These are phyloP conservation scores for Leucosporidium creatinivorum DNA, from an alignment of 768 basidiomycete genomes.

Conservation along the genomic window DNA sequence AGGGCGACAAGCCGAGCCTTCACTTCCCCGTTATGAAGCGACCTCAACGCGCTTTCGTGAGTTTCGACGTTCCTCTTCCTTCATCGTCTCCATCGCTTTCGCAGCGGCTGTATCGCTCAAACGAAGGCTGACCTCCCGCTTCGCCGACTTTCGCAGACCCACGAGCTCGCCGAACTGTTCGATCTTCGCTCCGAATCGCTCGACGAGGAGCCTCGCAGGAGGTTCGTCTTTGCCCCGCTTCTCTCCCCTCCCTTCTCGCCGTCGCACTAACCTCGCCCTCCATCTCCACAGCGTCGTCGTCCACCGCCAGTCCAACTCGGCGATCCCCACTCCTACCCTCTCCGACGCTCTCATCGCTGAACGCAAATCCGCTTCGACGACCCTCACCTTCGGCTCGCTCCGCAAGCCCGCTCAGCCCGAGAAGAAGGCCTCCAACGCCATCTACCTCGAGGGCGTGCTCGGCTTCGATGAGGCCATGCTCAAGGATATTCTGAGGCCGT, in stretches of 20 bases:
- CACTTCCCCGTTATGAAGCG: conserved; percentile 74
- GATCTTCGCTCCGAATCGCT: conserved; percentile 77
- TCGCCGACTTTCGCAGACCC: conserved; percentile 11
- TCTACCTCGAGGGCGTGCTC: conserved; percentile 35
- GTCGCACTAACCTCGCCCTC: background rate
- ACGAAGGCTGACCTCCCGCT: conserved; percentile 1
- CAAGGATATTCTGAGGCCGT: conserved; percentile 24
- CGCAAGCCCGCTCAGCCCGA: conserved; percentile 22
- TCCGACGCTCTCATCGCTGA: conserved; percentile 24
- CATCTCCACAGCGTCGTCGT: conserved; percentile 21
- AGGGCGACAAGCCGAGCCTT: conserved; percentile 59
- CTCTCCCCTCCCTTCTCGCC: background rate
- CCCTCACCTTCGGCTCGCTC: conserved; percentile 23
- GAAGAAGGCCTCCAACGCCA: conserved; percentile 24
- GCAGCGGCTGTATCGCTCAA: conserved; percentile 1
- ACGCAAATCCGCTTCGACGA: conserved; percentile 11
- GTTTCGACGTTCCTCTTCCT: conserved; percentile 33
- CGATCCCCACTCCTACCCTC: conserved; percentile 27
- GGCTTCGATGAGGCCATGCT: conserved; percentile 32
- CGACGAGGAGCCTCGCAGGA: conserved; percentile 78
- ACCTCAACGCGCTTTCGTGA: conserved; percentile 72
- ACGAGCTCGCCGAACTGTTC: conserved; percentile 67
- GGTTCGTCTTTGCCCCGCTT: background rate
- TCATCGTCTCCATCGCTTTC: background rate
- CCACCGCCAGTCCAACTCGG: conserved; percentile 26